phyloP scores from a whole-genome alignment of 306 rosid species.

The Quillaja saponaria region DNA sequence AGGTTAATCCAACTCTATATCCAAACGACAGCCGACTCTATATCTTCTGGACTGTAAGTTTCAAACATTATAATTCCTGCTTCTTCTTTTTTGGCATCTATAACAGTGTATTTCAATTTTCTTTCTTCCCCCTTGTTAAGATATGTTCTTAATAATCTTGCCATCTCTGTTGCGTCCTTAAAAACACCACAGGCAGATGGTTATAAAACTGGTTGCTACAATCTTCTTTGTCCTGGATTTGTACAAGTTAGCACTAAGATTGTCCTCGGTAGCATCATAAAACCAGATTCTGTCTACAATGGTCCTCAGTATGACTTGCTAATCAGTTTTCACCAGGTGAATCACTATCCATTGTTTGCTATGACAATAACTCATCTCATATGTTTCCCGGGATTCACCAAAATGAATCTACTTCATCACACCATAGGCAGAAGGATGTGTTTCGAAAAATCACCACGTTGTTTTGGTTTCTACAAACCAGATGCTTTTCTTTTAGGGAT shows the following conservation, averaged over 20 bases:
- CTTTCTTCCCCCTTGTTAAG: neutral
- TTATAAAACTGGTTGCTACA: slow-evolving; percentile 32
- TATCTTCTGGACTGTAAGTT: slow-evolving; percentile 34
- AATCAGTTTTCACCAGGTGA: slow-evolving; percentile 29
- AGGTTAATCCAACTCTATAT: slow-evolving; percentile 16
- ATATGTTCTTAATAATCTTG: neutral
- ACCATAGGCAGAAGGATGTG: neutral
- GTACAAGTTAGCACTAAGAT: slow-evolving; percentile 27
- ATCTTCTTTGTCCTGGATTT: slow-evolving; percentile 34
- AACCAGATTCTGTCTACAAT: slow-evolving; percentile 21
- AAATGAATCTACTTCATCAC: too few relatives aligned
- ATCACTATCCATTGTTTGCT: neutral
- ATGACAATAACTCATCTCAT: neutral
- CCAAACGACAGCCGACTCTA: slow-evolving; percentile 10
- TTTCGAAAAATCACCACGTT: neutral
- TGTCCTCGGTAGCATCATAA: slow-evolving; percentile 18
- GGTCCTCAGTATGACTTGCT: slow-evolving; percentile 24
- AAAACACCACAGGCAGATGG: slow-evolving; percentile 29
- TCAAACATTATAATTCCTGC: neutral
- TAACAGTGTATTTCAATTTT: neutral
- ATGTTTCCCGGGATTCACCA: too few relatives aligned
- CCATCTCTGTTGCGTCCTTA: neutral
- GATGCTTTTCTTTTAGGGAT: too few relatives aligned
- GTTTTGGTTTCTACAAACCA: too few relatives aligned
- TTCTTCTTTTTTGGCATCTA: neutral